Evolutionary conservation across 768 basidiomycete genomes (phyloP).

Genomic region (Podaxis sp.): DNA sequence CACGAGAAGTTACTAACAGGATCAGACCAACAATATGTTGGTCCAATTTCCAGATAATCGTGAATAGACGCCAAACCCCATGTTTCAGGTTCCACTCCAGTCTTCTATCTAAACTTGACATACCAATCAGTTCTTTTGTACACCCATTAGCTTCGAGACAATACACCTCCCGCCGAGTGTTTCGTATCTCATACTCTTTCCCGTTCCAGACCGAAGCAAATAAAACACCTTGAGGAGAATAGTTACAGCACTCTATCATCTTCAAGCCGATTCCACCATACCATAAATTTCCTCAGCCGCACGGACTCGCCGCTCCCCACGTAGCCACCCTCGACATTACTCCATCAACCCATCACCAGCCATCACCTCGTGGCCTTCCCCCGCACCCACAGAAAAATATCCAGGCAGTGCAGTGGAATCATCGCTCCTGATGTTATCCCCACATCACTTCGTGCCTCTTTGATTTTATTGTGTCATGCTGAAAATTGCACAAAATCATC

Average conservation of each 20-base stretch:
- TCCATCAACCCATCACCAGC: not conserved
- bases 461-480: not conserved
- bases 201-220: too few relatives aligned
- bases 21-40: not conserved
- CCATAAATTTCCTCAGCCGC: not conserved
- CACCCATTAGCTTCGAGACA: not conserved
- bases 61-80: not conserved
- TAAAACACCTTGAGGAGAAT: too few relatives aligned
- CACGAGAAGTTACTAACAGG: not conserved
- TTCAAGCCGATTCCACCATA: not conserved
- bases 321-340: not conserved
- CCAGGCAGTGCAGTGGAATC: not conserved
- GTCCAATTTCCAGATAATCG: not conserved
- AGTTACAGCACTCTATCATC: too few relatives aligned
- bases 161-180: not conserved
- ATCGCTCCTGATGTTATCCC: not conserved
- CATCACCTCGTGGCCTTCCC: not conserved
- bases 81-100: not conserved
- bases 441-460: not conserved
- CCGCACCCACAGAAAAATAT: not conserved
- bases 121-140: not conserved
- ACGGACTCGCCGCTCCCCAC: too few relatives aligned
- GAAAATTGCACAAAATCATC: too few relatives aligned
- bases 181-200: too few relatives aligned
- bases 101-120: not conserved